Evolutionary conservation across 257 asterid genomes (phyloP).

Genomic region (Solanum corneliomulleri): DNA sequence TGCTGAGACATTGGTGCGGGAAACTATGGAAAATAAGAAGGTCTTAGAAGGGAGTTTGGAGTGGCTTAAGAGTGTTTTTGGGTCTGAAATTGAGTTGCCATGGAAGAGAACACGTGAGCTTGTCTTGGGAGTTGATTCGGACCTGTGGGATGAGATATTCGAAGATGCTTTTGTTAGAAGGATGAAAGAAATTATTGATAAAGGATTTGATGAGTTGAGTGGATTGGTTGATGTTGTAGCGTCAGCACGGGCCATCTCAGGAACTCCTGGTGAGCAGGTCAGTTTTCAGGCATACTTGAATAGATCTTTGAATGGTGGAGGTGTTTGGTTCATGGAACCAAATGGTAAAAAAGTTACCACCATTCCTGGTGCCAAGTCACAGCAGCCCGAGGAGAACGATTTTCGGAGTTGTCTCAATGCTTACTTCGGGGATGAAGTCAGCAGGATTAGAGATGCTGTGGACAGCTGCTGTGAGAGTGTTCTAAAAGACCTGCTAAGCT

Average conservation of each 20-base stretch:
- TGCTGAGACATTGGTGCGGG: slow-evolving; percentile 86
- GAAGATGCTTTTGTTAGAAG: slow-evolving; percentile 89
- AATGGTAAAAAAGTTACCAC: slow-evolving; percentile 41
- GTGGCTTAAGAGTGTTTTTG: slow-evolving; percentile 97
- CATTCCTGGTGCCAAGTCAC: slow-evolving; percentile 36
- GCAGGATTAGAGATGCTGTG: slow-evolving; percentile 79
- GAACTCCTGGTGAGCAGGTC: slow-evolving; percentile 36
- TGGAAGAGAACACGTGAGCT: slow-evolving; percentile 95
- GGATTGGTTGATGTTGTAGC: slow-evolving; percentile 52
- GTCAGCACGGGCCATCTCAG: slow-evolving; percentile 47
- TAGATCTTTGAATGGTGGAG: slow-evolving; percentile 51
- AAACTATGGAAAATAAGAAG: slow-evolving; percentile 86
- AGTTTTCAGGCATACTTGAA: slow-evolving; percentile 48
- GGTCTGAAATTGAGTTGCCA: slow-evolving; percentile 94
- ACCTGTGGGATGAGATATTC: slow-evolving; percentile 93
- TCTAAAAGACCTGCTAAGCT: slow-evolving; percentile 71
- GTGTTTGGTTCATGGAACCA: slow-evolving; percentile 87
- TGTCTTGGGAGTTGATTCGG: slow-evolving; percentile 92
- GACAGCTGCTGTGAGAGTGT: slow-evolving; percentile 73
- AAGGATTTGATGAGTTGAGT: slow-evolving; percentile 62
- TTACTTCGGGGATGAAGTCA: slow-evolving; percentile 85
- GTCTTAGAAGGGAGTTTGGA: slow-evolving; percentile 92
- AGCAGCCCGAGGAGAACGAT: slow-evolving; percentile 66
- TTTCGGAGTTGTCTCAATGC: slow-evolving; percentile 58
- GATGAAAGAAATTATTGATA: slow-evolving; percentile 71